Base-by-base conservation (phyloP, 352 stramenopile genomes). In the Detonula confervacea region DNA sequence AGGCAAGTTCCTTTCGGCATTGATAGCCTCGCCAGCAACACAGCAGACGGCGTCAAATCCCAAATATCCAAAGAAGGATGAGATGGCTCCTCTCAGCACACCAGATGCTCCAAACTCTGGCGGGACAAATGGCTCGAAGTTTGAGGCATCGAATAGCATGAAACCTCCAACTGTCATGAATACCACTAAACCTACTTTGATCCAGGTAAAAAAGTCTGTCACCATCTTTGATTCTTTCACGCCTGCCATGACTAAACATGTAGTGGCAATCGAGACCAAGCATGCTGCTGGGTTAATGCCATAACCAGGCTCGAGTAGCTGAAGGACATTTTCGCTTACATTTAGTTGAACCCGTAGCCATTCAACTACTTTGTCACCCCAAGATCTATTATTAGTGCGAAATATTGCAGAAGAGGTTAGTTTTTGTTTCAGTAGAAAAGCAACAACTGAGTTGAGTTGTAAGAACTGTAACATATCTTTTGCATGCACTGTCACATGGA, bases 31-130 rank as follows among this genome's bases (percentile, higher is more conserved):
- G 20, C 90, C 94, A 0, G 95, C 95, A 12, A 98, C 76, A 61
- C 96, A 98, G 80, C 95, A 98, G 1, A 99, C 94, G 83, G 98
- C 96, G 82, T 99, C 96, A 79, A 97, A 99, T 12, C 97, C 97
- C 64, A 99, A 93, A 80, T 97, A 98, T 1, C 96, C 96, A 80
- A 97, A 98, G 75, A 98, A 98, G 42, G 94, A 97, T 30, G 95
- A 95, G 29, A 95, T 96, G 0, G 95, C 93, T 0, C 96, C 96
- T 14, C 95, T 80, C 18, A 98, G 82, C 5, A 98, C 88, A 46
- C 83, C 87, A 0, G 67, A 65, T 56, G 77, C 47, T 62, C 83
- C 80, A 75, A 90, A 88, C 71, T 87, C 63, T 1, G 81, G 72
- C 46, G 93, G 93, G 18, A 98, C 77, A 33, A 98, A 95, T 1